phyloP scores from a whole-genome alignment of 495 filamentous ascomycete genomes.

The Peziza echinospora region DNA sequence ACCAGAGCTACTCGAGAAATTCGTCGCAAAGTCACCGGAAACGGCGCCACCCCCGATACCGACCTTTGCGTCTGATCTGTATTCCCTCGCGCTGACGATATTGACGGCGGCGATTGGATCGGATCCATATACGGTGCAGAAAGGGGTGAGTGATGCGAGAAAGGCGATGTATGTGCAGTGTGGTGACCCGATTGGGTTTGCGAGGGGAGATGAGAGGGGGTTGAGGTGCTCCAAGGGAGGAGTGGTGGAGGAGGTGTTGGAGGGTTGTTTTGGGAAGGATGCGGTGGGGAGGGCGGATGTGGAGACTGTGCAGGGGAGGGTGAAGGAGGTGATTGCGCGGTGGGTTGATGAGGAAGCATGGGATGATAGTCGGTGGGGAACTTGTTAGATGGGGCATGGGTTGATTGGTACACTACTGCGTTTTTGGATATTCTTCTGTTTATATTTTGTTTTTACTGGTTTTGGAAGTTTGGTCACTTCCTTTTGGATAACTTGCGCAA shows the following conservation, averaged over 20 bases:
- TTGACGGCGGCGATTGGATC: constrained; percentile 15
- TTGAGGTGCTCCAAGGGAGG: constrained; percentile 7
- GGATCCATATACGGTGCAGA: constrained; percentile 14
- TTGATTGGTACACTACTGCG: constrained; percentile 4
- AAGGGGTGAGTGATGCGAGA: not conserved
- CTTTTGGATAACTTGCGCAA: too few species aligned
- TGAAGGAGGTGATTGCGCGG: constrained; percentile 9
- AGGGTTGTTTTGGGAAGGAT: constrained; percentile 16
- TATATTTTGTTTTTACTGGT: not conserved
- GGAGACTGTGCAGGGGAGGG: constrained; percentile 10
- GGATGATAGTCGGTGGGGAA: constrained; percentile 10
- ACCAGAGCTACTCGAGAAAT: constrained; percentile 11
- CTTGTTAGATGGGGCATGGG: constrained; percentile 2
- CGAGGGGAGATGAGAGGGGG: constrained; percentile 10
- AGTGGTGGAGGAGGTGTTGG: constrained; percentile 6
- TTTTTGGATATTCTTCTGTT: not conserved
- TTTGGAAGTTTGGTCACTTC: too few species aligned
- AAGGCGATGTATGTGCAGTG: constrained; percentile 14
- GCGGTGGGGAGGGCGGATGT: constrained; percentile 10
- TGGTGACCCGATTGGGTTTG: constrained; percentile 17
- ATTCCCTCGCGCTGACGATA: constrained; percentile 12
- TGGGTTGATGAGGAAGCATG: constrained; percentile 8
- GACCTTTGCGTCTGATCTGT: constrained; percentile 14
- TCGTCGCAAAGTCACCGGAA: not conserved
- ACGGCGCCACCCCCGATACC: constrained; percentile 6